A percentile compares a stretch with the other conserved stretches of the same genome.
phyloP scores from a whole-genome alignment of 192 early-diverging fungal species.

The Chytriomyces sp. region DNA sequence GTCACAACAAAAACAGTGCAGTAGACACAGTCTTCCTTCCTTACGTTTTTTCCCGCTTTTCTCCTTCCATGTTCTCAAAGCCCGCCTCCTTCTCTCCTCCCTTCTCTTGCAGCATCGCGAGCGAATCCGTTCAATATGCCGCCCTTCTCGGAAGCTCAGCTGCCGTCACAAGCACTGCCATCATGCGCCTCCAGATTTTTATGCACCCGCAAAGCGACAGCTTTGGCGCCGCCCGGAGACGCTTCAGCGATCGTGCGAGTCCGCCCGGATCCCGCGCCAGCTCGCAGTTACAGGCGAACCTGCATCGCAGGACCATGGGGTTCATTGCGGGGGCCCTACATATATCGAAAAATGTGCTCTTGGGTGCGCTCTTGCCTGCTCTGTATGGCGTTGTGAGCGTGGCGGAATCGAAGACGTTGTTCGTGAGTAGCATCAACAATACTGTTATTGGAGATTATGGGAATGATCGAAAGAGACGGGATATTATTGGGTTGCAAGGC shows the following conservation, averaged over 20 bases:
- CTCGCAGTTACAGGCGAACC: background rate
- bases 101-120: background rate
- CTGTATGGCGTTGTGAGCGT: background rate
- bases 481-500: background rate
- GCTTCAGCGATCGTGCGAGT: background rate
- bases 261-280: background rate
- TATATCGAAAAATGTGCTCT: background rate
- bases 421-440: background rate
- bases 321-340: background rate
- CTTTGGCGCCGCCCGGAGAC: background rate
- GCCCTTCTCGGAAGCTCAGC: background rate
- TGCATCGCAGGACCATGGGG: background rate
- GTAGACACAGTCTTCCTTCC: background rate
- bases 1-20: background rate
- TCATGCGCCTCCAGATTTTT: background rate
- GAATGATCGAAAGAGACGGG: background rate
- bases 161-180: background rate
- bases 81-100: background rate
- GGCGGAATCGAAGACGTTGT: background rate
- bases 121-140: background rate
- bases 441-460: background rate
- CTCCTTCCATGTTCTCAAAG: too few species aligned
- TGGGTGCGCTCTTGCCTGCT: background rate
- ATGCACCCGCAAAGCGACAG: background rate
- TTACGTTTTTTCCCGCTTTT: background rate